Conservation (phyloP, 1,139 yeast genomes). For the Lodderomyces parapsilosis region DNA sequence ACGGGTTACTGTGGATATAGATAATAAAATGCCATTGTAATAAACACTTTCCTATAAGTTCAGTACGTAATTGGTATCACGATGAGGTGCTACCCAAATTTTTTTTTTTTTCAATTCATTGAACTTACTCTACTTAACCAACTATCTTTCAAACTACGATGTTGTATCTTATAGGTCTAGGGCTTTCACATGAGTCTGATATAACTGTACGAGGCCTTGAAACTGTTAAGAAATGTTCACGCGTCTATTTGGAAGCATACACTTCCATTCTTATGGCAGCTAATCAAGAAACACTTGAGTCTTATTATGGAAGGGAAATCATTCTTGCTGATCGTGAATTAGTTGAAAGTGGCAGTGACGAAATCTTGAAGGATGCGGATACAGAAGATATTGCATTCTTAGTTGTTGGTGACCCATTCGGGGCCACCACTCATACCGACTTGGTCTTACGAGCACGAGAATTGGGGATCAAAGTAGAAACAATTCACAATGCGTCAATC, state of each 20-base stretch:
- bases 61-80: too few species aligned
- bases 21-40: not conserved
- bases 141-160: slow-evolving; percentile 39
- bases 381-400: slow-evolving; percentile 84
- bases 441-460: slow-evolving; percentile 88
- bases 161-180: slow-evolving; percentile 90
- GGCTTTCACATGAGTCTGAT: slow-evolving; percentile 84
- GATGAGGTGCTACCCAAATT: not conserved
- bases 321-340: slow-evolving; percentile 91
- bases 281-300: slow-evolving; percentile 61
- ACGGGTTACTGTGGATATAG: not conserved
- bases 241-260: slow-evolving; percentile 93
- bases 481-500: slow-evolving; percentile 92
- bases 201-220: slow-evolving; percentile 94
- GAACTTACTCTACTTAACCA: not conserved
- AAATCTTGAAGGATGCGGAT: slow-evolving; percentile 73
- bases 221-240: slow-evolving; percentile 73
- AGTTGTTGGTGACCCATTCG: slow-evolving; percentile 97
- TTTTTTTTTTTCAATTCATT: too few species aligned
- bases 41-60: too few species aligned
- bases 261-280: slow-evolving; percentile 96
- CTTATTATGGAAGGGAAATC: slow-evolving; percentile 81
- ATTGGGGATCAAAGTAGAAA: slow-evolving; percentile 70
- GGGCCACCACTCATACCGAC: slow-evolving; percentile 98
- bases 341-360: slow-evolving; percentile 87